phyloP scores from a whole-genome alignment of 2,329 filamentous ascomycete genomes.

The Cladophialophora chaetospira region DNA sequence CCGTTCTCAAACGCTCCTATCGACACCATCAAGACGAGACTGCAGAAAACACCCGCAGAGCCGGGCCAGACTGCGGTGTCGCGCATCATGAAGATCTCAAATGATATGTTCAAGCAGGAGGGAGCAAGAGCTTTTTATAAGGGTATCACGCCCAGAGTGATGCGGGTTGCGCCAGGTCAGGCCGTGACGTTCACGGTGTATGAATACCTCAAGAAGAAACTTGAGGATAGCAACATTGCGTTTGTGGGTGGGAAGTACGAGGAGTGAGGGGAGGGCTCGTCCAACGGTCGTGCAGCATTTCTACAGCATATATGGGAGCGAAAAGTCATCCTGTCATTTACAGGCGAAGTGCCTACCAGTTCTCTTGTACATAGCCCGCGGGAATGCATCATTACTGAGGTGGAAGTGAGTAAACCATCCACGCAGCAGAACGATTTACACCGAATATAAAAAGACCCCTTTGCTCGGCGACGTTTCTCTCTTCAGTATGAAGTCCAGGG shows the following conservation, averaged over 20 bases:
- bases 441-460: no score
- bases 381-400: no score
- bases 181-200: constrained; percentile 76
- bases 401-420: no score
- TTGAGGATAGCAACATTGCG: constrained; percentile 66
- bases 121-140: constrained; percentile 96
- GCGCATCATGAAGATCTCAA: constrained; percentile 76
- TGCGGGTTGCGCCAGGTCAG: constrained; percentile 95
- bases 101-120: constrained; percentile 90
- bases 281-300: neutral
- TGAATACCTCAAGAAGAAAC: constrained; percentile 71
- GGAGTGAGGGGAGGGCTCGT: constrained; percentile 47
- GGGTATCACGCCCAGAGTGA: constrained; percentile 95
- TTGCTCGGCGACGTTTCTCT: no score
- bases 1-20: constrained; percentile 96
- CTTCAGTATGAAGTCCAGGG: no score
- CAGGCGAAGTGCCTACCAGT: no score
- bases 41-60: constrained; percentile 86
- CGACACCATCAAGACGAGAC: constrained; percentile 95
- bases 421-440: no score
- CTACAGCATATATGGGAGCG: no score
- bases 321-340: no score
- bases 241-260: constrained; percentile 67
- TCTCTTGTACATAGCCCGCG: no score
- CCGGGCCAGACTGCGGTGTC: constrained; percentile 77